Percentiles rank a stretch among this genome's conserved stretches.
These are phyloP conservation scores for Omphalotus olearius DNA, from an alignment of 1,284 basidiomycete genomes.

Conservation along the genomic window DNA sequence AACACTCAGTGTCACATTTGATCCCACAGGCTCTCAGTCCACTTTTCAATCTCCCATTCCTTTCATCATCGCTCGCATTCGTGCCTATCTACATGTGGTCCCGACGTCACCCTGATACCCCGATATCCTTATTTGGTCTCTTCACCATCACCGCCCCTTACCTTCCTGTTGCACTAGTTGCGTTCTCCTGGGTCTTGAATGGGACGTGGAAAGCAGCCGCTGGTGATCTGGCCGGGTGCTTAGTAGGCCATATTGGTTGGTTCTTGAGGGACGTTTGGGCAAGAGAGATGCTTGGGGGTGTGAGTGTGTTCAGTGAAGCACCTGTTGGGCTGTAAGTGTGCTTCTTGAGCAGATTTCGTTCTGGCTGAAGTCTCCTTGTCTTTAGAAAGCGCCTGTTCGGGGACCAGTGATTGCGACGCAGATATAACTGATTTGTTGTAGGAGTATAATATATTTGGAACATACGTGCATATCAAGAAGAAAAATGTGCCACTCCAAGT, in stretches of 20 bases:
- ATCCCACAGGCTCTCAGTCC: slow-evolving; percentile 68
- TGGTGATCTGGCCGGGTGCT: slow-evolving; percentile 83
- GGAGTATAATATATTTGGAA: slow-evolving; percentile 1
- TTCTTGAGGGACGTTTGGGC: slow-evolving; percentile 95
- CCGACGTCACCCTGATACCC: slow-evolving; percentile 86
- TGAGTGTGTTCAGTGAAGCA: slow-evolving; percentile 72
- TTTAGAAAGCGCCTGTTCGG: slow-evolving; percentile 63
- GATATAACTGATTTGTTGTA: slow-evolving; percentile 5
- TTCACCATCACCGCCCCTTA: slow-evolving; percentile 95
- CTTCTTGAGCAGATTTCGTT: background rate
- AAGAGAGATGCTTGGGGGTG: slow-evolving; percentile 82
- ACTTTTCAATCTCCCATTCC: slow-evolving; percentile 85
- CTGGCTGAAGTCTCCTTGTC: slow-evolving; percentile 10
- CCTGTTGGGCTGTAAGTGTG: slow-evolving; percentile 73
- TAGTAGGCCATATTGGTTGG: slow-evolving; percentile 89
- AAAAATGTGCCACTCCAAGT: too few species aligned
- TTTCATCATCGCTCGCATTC: slow-evolving; percentile 85
- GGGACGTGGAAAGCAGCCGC: slow-evolving; percentile 84
- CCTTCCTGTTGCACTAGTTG: slow-evolving; percentile 86
- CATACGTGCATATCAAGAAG: too few species aligned
- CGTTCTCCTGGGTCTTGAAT: slow-evolving; percentile 86
- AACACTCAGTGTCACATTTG: background rate
- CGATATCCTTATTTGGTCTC: slow-evolving; percentile 93
- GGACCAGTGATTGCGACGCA: slow-evolving; percentile 28
- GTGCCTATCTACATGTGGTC: slow-evolving; percentile 98